Base-by-base conservation (phyloP, 192 early-diverging fungal genomes). In the Umbelopsis sp. region DNA sequence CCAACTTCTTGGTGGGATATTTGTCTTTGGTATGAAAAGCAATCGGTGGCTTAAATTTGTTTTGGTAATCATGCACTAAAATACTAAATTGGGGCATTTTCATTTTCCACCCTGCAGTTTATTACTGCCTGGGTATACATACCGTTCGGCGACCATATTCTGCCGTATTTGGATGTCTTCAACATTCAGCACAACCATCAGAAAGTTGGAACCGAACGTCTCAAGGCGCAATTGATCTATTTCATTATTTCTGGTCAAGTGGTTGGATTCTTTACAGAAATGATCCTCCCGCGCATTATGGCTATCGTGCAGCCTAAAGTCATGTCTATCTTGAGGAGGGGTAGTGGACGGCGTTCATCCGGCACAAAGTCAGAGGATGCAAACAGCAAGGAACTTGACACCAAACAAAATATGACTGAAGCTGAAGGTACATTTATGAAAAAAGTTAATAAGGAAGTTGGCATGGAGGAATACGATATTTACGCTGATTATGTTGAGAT, bases 401-500 rank as follows among this genome's bases (percentile, higher is more conserved):
- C 24, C 7, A 56, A 16, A 16, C 41, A 70, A n/a, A 66, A 43
- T 31, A 52, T 79, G 59, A 77, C 76, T 12, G 73, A 70, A 41
- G 79, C 71, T 2, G 81, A 78, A 50, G 72, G 66, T 26, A 29
- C 43, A 12, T 89, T 91, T 41, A 74, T 90, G 70, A 76, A 88
- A 36, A 79, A 77, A 29, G 84, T 90, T 12, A 65, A 80, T 54
- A 84, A 81, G 34, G 89, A 94, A 69, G 83, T 84, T 20, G 84
- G 73, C 8, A 78, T 92, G 65, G 91, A 92, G 12, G 87, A 81
- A 36, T 97, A 98, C 74, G 88, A 91, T 72, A 89, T 94, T 54
- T 95, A 92, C 65, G 87, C 87, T 62, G 96, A 98, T 76, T 97
- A 97, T 75, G 88, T 90, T 38, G 96, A 98, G 78, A 94, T 98